Percentiles rank a stretch among this genome's conserved stretches.
Conservation (phyloP, 1,139 yeast genomes). For the Pneumocystis carinii region DNA sequence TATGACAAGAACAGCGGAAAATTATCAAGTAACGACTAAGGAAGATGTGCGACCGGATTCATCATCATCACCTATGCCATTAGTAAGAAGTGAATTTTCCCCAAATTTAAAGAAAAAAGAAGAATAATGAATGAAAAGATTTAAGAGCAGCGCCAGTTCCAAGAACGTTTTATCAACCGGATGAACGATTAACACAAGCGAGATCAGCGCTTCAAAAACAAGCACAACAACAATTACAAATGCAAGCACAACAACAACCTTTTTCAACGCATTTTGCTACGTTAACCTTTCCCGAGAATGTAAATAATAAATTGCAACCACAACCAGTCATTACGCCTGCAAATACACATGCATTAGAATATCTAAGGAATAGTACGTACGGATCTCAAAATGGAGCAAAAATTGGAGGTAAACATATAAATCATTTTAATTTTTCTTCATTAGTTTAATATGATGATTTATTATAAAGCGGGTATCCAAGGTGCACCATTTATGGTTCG, state of each 20-base stretch:
- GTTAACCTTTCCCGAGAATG: not conserved
- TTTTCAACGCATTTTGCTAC: not conserved
- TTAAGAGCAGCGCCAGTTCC: constrained; percentile 5
- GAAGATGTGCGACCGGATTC: not conserved
- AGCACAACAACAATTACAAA: not conserved
- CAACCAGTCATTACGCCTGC: constrained; percentile 12
- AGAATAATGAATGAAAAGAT: not conserved
- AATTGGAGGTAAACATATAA: not conserved
- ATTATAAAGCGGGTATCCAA: not conserved
- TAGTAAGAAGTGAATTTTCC: not conserved
- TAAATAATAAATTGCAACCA: not conserved
- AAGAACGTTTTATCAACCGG: not conserved
- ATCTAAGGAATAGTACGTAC: not conserved
- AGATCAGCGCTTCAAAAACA: not conserved
- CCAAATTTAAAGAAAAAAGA: not conserved
- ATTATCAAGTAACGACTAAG: constrained; percentile 2
- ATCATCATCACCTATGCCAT: not conserved
- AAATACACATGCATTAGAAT: constrained; percentile 8
- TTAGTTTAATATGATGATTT: not conserved
- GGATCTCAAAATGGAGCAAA: not conserved
- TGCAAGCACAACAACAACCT: not conserved
- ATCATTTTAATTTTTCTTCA: not conserved
- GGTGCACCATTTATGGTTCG: constrained; percentile 25
- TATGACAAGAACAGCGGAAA: constrained; percentile 11
- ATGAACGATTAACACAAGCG: not conserved